Percentiles rank a stretch among this genome's conserved stretches.
These are phyloP conservation scores for Akanthomyces lecanii DNA, from an alignment of 2,329 filamentous ascomycete species.

Conservation along the genomic window DNA sequence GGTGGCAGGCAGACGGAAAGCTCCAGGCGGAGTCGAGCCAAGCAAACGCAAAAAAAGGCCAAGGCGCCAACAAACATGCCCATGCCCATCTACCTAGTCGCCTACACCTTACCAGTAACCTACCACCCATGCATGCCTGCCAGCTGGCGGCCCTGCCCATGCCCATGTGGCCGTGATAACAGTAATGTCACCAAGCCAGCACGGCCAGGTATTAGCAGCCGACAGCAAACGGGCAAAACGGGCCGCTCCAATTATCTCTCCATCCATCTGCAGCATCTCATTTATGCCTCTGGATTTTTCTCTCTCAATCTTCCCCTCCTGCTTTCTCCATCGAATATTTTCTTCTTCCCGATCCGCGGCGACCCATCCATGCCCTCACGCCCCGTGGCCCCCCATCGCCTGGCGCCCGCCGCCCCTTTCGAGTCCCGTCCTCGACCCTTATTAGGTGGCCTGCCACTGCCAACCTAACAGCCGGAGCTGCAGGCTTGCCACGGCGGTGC, in stretches of 20 bases:
- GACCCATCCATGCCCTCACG: not conserved
- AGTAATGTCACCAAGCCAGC: too few species aligned
- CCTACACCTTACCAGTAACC: too few species aligned
- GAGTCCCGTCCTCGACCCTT: not conserved
- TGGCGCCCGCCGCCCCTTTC: not conserved
- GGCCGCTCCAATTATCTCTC: not conserved
- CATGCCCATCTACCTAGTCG: too few species aligned
- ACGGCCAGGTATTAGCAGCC: not conserved
- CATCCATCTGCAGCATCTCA: not conserved
- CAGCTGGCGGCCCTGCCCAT: not conserved
- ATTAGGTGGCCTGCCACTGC: not conserved
- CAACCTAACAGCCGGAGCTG: too few species aligned
- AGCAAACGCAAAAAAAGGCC: not conserved
- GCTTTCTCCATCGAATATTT: not conserved
- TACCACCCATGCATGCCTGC: not conserved
- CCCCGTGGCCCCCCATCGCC: not conserved
- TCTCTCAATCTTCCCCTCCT: not conserved
- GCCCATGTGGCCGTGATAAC: too few species aligned
- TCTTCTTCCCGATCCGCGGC: constrained; percentile 6
- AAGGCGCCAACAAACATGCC: not conserved
- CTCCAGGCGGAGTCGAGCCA: too few species aligned
- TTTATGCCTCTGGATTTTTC: not conserved
- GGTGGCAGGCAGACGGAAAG: too few species aligned
- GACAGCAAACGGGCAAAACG: not conserved
- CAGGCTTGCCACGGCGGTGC: too few species aligned